These are phyloP conservation scores for Penicillium sp. DNA, from an alignment of 2,329 filamentous ascomycete species.

Conservation along the genomic window DNA sequence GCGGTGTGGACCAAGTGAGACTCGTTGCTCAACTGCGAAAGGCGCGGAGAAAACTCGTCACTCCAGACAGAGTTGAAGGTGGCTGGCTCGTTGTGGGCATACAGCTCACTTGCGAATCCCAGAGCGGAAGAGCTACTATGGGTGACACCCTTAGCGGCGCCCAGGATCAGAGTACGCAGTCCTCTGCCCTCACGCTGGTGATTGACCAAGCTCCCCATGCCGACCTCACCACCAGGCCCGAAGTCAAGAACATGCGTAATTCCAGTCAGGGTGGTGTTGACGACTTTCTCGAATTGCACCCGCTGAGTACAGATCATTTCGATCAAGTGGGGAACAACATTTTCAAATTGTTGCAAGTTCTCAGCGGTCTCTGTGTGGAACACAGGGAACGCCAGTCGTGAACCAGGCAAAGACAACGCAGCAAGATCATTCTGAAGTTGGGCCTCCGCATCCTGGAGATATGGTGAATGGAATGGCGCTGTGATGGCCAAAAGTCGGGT, in stretches of 20 bases:
- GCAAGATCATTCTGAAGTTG: conserved; percentile 18
- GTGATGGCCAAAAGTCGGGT: conserved; percentile 40
- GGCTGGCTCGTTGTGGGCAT: neutral
- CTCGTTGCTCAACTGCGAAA: neutral
- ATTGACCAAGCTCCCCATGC: conserved; percentile 30
- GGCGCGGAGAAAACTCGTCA: neutral
- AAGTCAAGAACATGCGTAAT: conserved; percentile 39
- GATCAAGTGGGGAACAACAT: conserved; percentile 21
- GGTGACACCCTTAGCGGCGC: neutral
- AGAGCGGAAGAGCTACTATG: neutral
- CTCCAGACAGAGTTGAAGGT: neutral
- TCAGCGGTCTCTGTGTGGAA: conserved; percentile 25
- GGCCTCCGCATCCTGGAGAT: conserved; percentile 29
- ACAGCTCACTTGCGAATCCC: neutral
- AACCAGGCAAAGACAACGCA: neutral
- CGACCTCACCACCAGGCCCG: conserved; percentile 30
- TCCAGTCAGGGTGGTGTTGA: conserved; percentile 18
- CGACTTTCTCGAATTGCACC: conserved; percentile 17
- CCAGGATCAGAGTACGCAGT: conserved; percentile 16
- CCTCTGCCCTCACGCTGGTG: conserved; percentile 33
- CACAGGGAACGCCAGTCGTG: conserved; percentile 24
- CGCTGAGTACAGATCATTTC: conserved; percentile 19
- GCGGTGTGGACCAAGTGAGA: conserved; percentile 1
- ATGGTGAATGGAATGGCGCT: conserved; percentile 40
- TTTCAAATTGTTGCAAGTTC: conserved; percentile 9